Conservation (phyloP, 176 grass and related monocot genomes). For the Avena sativa region DNA sequence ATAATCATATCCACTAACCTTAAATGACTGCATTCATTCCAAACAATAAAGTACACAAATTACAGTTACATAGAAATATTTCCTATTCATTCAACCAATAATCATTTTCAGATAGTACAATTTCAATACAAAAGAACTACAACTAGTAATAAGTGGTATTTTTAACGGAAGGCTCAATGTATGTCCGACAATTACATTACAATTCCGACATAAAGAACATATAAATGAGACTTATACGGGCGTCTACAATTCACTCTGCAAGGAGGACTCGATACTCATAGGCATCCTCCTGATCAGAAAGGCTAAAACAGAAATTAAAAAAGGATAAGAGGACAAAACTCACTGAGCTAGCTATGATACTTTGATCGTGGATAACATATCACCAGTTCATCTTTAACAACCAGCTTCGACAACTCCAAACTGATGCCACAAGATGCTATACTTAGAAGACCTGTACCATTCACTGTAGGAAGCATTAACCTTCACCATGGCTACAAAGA, state of each 20-base stretch:
- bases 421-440: conserved; percentile 25
- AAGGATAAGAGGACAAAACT: conserved; percentile 7
- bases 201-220: conserved; percentile 20
- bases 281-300: conserved; percentile 21
- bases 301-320: conserved; percentile 16
- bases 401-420: conserved; percentile 51
- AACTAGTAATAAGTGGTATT: conserved; percentile 18
- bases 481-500: conserved; percentile 28
- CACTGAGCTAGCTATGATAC: conserved; percentile 52
- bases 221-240: conserved; percentile 44
- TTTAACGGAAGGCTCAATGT: conserved; percentile 12
- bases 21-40: neutral
- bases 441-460: neutral
- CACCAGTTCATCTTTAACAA: conserved; percentile 44
- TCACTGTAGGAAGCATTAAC: neutral
- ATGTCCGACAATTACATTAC: conserved; percentile 32
- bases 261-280: conserved; percentile 22
- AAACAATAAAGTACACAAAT: neutral
- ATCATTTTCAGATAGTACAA: neutral
- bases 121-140: neutral
- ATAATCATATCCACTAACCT: neutral
- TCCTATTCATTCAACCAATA: neutral
- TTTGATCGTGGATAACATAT: conserved; percentile 48
- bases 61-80: neutral
- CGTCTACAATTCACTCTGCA: conserved; percentile 47